Conservation (phyloP, 768 basidiomycete species). For the Macrolepiota dolichaula region DNA sequence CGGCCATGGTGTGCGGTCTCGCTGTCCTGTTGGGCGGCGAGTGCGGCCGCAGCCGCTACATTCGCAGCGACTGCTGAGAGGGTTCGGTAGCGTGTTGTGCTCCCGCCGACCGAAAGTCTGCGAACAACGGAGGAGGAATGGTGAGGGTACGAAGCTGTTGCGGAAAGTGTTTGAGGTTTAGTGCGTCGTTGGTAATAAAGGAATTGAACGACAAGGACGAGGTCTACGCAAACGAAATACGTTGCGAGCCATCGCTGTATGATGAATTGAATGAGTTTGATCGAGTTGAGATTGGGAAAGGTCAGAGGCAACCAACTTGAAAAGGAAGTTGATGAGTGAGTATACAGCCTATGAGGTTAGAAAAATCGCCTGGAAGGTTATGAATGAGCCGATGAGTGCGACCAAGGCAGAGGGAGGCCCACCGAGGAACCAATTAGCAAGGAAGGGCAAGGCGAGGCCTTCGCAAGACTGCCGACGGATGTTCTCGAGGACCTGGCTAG, state of each 20-base stretch:
- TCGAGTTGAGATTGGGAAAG: conserved; percentile 6
- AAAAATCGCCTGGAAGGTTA: conserved; percentile 68
- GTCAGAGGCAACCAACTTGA: conserved; percentile 56
- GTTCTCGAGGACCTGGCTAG: conserved; percentile 85
- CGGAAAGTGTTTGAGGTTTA: conserved; percentile 32
- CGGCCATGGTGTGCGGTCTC: conserved; percentile 10
- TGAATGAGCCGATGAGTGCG: background rate
- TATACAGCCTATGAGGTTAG: conserved; percentile 89
- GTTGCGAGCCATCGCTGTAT: conserved; percentile 81
- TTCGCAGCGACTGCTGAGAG: conserved; percentile 68
- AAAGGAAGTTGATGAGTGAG: conserved; percentile 93
- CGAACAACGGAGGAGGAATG: conserved; percentile 35
- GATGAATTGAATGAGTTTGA: conserved; percentile 2
- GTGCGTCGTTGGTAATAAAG: conserved; percentile 59
- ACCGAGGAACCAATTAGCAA: conserved; percentile 93
- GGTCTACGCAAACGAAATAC: conserved; percentile 88
- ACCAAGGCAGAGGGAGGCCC: conserved; percentile 19
- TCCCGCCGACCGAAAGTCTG: conserved; percentile 49
- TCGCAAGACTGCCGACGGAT: conserved; percentile 73
- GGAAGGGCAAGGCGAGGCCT: conserved; percentile 89
- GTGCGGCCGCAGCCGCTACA: conserved; percentile 67
- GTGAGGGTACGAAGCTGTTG: conserved; percentile 29
- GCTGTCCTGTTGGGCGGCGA: conserved; percentile 52
- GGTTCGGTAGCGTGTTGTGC: conserved; percentile 61
- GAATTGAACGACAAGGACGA: conserved; percentile 74